These are phyloP conservation scores for Phylloboletellus chloephorus DNA, from an alignment of 1,284 basidiomycete genomes.

Conservation along the genomic window DNA sequence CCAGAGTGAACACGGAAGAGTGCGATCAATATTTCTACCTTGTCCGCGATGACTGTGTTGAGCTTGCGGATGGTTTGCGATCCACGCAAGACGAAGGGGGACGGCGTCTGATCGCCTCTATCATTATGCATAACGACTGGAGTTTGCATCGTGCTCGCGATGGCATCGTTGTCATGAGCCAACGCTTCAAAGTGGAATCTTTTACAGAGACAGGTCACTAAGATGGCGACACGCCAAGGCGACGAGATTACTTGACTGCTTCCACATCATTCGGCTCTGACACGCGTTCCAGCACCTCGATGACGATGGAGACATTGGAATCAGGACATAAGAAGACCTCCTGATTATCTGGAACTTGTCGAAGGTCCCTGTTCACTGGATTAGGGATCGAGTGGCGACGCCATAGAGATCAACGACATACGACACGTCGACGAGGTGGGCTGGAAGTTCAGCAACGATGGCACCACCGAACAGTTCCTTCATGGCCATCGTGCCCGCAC, in stretches of 20 bases:
- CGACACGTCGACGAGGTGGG: constrained; percentile 78
- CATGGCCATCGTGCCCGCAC: constrained; percentile 5
- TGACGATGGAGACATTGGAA: constrained; percentile 66
- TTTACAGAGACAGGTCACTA: constrained; percentile 10
- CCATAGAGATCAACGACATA: constrained; percentile 39
- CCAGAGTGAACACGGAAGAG: constrained; percentile 65
- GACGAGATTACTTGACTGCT: constrained; percentile 58
- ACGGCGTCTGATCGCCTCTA: constrained; percentile 47
- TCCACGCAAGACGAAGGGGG: constrained; percentile 61
- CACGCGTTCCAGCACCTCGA: constrained; percentile 82
- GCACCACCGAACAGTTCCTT: constrained; percentile 70
- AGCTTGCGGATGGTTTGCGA: constrained; percentile 75
- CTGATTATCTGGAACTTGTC: constrained; percentile 96
- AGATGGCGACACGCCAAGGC: constrained; percentile 1
- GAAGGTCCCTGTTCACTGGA: constrained; percentile 57
- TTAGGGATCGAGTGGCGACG: background rate
- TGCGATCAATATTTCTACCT: constrained; percentile 72
- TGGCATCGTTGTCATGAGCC: constrained; percentile 87
- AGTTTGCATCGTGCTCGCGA: constrained; percentile 42
- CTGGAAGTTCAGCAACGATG: constrained; percentile 61
- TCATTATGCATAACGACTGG: constrained; percentile 35
- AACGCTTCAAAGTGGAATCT: constrained; percentile 91
- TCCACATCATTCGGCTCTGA: constrained; percentile 44
- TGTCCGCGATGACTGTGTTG: constrained; percentile 54
- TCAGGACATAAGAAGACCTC: constrained; percentile 83